Conservation (phyloP, 805 yeast genomes). For the Wickerhamiella alocasiicola region DNA sequence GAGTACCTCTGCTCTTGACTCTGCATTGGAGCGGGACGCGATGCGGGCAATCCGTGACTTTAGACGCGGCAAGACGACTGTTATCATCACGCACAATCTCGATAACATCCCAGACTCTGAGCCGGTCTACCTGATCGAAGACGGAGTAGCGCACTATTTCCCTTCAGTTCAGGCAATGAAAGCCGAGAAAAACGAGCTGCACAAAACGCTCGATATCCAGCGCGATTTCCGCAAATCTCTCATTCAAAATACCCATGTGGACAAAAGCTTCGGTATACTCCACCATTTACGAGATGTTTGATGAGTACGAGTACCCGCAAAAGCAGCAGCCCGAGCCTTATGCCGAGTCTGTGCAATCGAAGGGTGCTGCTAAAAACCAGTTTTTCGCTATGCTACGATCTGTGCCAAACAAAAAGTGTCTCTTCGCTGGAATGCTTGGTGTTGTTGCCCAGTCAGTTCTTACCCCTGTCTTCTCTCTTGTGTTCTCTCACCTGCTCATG, state of each 20-base stretch:
- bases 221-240: neutral
- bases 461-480: slow-evolving; percentile 68
- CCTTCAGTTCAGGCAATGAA: neutral
- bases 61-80: slow-evolving; percentile 62
- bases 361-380: no score
- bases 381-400: no score
- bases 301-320: no score
- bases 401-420: slow-evolving; percentile 17
- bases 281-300: no score
- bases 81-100: slow-evolving; percentile 70
- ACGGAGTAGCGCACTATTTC: slow-evolving; percentile 33
- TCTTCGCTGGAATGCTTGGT: slow-evolving; percentile 40
- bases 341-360: no score
- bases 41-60: slow-evolving; percentile 41
- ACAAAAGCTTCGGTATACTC: no score
- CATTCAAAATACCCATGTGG: no score
- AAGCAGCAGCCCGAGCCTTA: no score
- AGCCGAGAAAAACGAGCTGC: neutral
- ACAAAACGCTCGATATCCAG: neutral
- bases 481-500: slow-evolving; percentile 55
- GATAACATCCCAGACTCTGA: slow-evolving; percentile 46
- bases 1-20: slow-evolving; percentile 70
- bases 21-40: slow-evolving; percentile 33
- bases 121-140: slow-evolving; percentile 42
- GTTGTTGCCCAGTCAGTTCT: slow-evolving; percentile 48